These are phyloP conservation scores for Bipolaris bicolor DNA, from an alignment of 2,329 filamentous ascomycete species.

Conservation along the genomic window DNA sequence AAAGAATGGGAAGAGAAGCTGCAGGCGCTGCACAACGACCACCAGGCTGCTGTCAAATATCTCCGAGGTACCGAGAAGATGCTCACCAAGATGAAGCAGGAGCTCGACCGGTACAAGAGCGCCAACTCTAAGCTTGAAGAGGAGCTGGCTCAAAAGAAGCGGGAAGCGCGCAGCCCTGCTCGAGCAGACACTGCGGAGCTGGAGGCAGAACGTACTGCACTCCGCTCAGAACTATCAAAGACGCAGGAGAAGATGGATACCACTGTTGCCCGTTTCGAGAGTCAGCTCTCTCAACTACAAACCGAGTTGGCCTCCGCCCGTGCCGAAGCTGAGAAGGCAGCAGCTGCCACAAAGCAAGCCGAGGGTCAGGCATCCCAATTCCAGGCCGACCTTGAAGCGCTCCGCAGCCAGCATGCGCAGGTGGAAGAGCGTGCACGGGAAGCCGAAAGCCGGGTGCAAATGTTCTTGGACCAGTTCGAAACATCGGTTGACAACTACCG, in stretches of 20 bases:
- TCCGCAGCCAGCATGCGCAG: slow-evolving; percentile 80
- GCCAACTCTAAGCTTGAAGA: slow-evolving; percentile 83
- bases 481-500: slow-evolving; percentile 93
- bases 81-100: slow-evolving; percentile 97
- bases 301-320: slow-evolving; percentile 71
- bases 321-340: slow-evolving; percentile 72
- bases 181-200: slow-evolving; percentile 64
- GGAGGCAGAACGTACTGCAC: slow-evolving; percentile 72
- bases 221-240: slow-evolving; percentile 71
- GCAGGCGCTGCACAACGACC: slow-evolving; percentile 92
- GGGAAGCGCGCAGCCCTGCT: slow-evolving; percentile 46
- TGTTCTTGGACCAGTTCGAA: slow-evolving; percentile 93
- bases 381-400: slow-evolving; percentile 74
- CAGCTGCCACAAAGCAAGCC: slow-evolving; percentile 59
- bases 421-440: slow-evolving; percentile 86
- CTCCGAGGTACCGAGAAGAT: slow-evolving; percentile 99
- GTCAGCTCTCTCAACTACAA: slow-evolving; percentile 70
- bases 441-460: slow-evolving; percentile 89
- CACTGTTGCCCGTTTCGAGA: slow-evolving; percentile 72
- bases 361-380: slow-evolving; percentile 60
- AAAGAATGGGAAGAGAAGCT: slow-evolving; percentile 90
- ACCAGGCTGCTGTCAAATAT: slow-evolving; percentile 96
- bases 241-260: slow-evolving; percentile 72
- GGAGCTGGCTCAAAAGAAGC: slow-evolving; percentile 69
- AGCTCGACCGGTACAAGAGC: slow-evolving; percentile 88